A percentile compares a stretch with the other conserved stretches of the same genome.
These are phyloP conservation scores for Aspergillus versicolor DNA, from an alignment of 2,329 filamentous ascomycete species.

Conservation along the genomic window DNA sequence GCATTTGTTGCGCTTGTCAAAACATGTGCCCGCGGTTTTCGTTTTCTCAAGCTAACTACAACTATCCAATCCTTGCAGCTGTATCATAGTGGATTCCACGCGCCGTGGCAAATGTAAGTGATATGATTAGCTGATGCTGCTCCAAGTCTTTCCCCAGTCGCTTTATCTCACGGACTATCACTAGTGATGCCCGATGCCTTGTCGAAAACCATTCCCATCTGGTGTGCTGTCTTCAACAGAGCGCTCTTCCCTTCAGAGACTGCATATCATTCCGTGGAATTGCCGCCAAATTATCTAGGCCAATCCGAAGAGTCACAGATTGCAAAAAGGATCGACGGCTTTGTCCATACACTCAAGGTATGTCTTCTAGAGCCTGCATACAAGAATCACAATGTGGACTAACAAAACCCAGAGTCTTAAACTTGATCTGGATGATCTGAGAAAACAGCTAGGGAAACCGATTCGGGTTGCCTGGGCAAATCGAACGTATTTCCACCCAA, in stretches of 20 bases:
- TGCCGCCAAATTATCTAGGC: conserved; percentile 71
- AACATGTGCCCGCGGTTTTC: background rate
- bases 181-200: conserved; percentile 88
- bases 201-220: conserved; percentile 89
- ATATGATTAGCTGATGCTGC: conserved; percentile 3
- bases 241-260: conserved; percentile 65
- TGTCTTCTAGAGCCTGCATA: background rate
- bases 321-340: conserved; percentile 57
- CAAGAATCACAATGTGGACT: background rate
- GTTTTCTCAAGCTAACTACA: conserved; percentile 12
- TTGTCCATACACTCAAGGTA: conserved; percentile 52
- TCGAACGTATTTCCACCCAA: conserved; percentile 58
- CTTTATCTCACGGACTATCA: conserved; percentile 20
- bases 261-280: conserved; percentile 58
- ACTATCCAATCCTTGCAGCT: conserved; percentile 26
- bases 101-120: conserved; percentile 76
- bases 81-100: conserved; percentile 88
- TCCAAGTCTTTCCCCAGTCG: background rate
- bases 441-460: conserved; percentile 64
- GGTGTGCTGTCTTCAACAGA: conserved; percentile 84
- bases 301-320: conserved; percentile 80
- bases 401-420: conserved; percentile 54
- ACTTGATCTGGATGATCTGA: conserved; percentile 57
- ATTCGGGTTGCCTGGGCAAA: conserved; percentile 79
- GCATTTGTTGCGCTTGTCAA: background rate